phyloP scores from a whole-genome alignment of 2,329 filamentous ascomycete genomes.

The Penicillium sumatraense region DNA sequence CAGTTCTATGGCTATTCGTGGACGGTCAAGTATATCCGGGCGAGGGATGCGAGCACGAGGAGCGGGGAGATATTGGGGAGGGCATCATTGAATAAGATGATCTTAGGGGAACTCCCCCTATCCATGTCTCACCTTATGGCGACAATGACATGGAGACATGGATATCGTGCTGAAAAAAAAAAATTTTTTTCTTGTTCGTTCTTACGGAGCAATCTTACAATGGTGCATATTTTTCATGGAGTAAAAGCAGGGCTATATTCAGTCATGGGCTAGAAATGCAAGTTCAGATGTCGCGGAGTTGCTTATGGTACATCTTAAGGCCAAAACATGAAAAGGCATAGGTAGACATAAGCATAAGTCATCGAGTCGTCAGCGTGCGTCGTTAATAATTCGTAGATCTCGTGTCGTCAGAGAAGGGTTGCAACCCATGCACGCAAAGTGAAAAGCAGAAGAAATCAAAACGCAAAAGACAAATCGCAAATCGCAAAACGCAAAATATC shows the following conservation, averaged over 20 bases:
- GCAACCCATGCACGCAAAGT: conserved; percentile 8
- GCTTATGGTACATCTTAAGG: conserved; percentile 26
- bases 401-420: conserved; percentile 14
- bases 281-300: conserved; percentile 9
- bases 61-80: conserved; percentile 17
- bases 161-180: too few species aligned
- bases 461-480: conserved; percentile 7
- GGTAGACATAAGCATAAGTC: conserved; percentile 21
- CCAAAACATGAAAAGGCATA: conserved; percentile 17
- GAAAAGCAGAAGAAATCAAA: background rate
- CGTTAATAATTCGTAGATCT: conserved; percentile 23
- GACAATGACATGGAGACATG: too few species aligned
- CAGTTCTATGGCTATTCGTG: conserved; percentile 39
- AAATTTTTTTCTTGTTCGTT: too few species aligned
- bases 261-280: conserved; percentile 8
- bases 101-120: too few species aligned
- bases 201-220: background rate
- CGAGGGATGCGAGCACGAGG: conserved; percentile 22
- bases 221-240: background rate
- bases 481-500: conserved; percentile 15
- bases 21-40: conserved; percentile 27
- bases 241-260: conserved; percentile 4
- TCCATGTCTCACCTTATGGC: too few species aligned
- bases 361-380: conserved; percentile 23
- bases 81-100: conserved; percentile 1